Evolutionary conservation across 129 eudicot genomes (phyloP).

Genomic region (Tagetes patula): DNA sequence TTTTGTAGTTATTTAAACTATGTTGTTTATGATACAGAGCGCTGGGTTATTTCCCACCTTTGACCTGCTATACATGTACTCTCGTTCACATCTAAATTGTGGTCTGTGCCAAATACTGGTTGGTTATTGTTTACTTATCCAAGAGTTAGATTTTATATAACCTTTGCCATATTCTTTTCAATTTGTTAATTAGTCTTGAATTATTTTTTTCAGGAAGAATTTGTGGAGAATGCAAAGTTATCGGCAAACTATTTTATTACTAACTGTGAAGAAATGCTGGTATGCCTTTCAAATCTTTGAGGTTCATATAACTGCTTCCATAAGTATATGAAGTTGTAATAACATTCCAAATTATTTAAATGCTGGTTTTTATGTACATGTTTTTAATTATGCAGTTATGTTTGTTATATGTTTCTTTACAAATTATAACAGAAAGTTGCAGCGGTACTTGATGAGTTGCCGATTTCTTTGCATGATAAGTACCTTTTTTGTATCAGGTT

Average conservation of each 20-base stretch:
- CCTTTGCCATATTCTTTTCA: not conserved
- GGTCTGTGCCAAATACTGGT: conserved; percentile 88
- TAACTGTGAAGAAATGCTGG: conserved; percentile 79
- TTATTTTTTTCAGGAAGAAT: conserved; percentile 61
- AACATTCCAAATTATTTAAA: not conserved
- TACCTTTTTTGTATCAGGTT: conserved; percentile 73
- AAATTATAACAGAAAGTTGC: conserved; percentile 71
- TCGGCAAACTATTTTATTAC: conserved; percentile 73
- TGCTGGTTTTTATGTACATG: conserved; percentile 1
- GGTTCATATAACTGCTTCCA: not conserved
- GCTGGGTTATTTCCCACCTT: conserved; percentile 91
- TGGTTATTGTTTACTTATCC: conserved; percentile 27
- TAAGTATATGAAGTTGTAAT: not conserved
- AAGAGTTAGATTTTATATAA: not conserved
- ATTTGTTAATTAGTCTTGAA: not conserved
- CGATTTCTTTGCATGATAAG: conserved; percentile 77
- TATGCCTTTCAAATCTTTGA: conserved; percentile 38
- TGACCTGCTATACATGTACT: conserved; percentile 83
- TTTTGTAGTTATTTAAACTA: not conserved
- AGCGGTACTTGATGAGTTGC: conserved; percentile 85
- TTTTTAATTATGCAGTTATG: not conserved
- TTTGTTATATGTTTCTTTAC: conserved; percentile 13
- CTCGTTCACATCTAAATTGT: conserved; percentile 58
- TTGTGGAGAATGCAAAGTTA: conserved; percentile 75
- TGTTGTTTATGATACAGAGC: conserved; percentile 50